phyloP scores from a whole-genome alignment of 176 grass and related monocot genomes.

The Tuctoria greenei region DNA sequence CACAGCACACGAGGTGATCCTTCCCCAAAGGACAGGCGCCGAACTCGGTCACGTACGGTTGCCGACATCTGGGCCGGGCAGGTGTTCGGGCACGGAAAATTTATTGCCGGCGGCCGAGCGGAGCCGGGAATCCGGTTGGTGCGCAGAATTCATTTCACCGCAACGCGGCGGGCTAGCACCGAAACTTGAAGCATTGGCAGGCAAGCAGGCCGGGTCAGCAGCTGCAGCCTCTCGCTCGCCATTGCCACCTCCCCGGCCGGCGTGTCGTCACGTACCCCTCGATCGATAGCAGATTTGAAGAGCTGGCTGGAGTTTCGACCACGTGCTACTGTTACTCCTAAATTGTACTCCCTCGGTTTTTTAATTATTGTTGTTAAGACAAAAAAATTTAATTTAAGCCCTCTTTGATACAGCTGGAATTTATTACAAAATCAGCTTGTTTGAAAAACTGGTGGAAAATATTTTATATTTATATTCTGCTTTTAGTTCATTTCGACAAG shows the following conservation, averaged over 20 bases:
- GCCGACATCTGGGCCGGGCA: neutral
- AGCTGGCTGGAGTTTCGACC: neutral
- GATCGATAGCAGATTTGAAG: neutral
- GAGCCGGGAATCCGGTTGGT: neutral
- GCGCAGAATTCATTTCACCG: constrained; percentile 17
- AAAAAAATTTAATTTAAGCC: too few species aligned
- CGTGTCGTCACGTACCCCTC: too few species aligned
- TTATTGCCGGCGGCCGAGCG: constrained; percentile 25
- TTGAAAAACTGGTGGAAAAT: too few species aligned
- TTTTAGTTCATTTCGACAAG: too few species aligned
- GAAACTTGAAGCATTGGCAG: neutral
- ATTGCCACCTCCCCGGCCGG: too few species aligned
- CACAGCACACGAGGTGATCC: too few species aligned
- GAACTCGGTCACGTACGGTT: neutral
- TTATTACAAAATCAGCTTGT: too few species aligned
- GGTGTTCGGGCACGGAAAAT: neutral
- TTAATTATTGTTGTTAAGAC: too few species aligned
- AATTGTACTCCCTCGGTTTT: too few species aligned
- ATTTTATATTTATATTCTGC: too few species aligned
- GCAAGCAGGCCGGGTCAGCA: too few species aligned
- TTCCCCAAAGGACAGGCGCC: neutral
- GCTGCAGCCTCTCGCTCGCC: neutral
- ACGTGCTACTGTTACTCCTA: neutral
- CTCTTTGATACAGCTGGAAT: too few species aligned
- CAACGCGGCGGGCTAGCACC: neutral